These are phyloP conservation scores for Ceratorhiza oryzae-sativae DNA, from an alignment of 1,284 basidiomycete genomes.

Conservation along the genomic window DNA sequence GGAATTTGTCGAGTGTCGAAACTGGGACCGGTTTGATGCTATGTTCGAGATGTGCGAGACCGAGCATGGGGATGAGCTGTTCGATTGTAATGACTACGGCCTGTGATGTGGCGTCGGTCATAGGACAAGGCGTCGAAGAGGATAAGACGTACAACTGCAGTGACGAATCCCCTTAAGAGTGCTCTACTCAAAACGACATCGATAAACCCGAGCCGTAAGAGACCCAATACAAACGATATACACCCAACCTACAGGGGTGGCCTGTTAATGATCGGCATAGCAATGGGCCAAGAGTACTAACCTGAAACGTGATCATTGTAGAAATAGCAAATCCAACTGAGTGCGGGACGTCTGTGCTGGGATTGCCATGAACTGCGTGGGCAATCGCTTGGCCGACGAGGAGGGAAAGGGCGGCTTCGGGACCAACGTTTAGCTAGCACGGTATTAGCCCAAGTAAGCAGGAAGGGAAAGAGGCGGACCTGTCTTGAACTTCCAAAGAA, in stretches of 20 bases:
- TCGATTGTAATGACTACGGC: slow-evolving; percentile 61
- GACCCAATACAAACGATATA: slow-evolving; percentile 84
- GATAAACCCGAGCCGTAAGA: slow-evolving; percentile 90
- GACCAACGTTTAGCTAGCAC: slow-evolving; percentile 64
- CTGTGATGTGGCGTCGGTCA: slow-evolving; percentile 37
- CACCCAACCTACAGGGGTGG: slow-evolving; percentile 69
- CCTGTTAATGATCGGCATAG: not conserved
- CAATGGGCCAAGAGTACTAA: slow-evolving; percentile 48
- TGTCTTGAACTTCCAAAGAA: slow-evolving; percentile 85
- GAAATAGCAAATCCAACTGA: slow-evolving; percentile 68
- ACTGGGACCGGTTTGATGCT: slow-evolving; percentile 58
- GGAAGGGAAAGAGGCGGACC: slow-evolving; percentile 58
- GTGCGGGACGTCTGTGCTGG: slow-evolving; percentile 63
- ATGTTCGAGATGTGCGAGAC: slow-evolving; percentile 67
- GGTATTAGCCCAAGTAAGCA: not conserved
- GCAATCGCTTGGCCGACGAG: slow-evolving; percentile 86
- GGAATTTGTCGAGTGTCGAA: slow-evolving; percentile 75
- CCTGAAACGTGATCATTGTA: slow-evolving; percentile 84
- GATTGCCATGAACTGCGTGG: slow-evolving; percentile 66
- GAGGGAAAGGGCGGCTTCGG: slow-evolving; percentile 89
- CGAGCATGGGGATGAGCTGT: slow-evolving; percentile 83
- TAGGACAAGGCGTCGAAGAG: not conserved
- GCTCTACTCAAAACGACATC: slow-evolving; percentile 94
- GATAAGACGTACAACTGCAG: slow-evolving; percentile 59
- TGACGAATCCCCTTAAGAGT: slow-evolving; percentile 85